Evolutionary conservation across 148 eudicot genomes (phyloP).

Genomic region (Rheum nobile): DNA sequence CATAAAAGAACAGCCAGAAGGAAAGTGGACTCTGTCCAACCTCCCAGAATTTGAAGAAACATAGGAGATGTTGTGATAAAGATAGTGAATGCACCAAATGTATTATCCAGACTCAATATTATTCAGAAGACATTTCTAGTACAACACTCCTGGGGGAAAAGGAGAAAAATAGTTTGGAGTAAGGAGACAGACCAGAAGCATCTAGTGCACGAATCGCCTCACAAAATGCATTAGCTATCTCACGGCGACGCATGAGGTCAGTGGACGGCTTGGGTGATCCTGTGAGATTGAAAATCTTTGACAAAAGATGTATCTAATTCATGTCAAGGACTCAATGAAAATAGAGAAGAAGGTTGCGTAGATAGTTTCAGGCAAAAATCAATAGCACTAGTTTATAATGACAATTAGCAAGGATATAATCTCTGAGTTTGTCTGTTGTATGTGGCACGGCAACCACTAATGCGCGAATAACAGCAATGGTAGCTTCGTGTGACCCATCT

Average conservation of each 20-base stretch:
- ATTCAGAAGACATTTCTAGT: neutral
- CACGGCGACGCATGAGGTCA: conserved; percentile 78
- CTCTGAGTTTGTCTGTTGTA: conserved; percentile 84
- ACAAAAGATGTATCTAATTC: conserved; percentile 53
- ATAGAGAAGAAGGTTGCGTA: neutral
- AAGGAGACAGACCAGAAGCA: conserved; percentile 73
- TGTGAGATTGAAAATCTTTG: conserved; percentile 83
- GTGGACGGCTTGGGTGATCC: conserved; percentile 42
- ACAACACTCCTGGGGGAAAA: neutral
- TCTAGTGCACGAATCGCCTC: conserved; percentile 96
- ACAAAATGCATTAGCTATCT: conserved; percentile 86
- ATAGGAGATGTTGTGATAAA: neutral
- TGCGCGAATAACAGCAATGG: conserved; percentile 83
- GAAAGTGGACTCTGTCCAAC: neutral
- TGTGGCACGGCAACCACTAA: conserved; percentile 90
- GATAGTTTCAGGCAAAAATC: neutral
- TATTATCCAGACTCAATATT: neutral
- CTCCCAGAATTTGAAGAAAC: neutral
- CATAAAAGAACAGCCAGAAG: neutral
- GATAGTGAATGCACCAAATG: neutral
- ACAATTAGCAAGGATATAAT: conserved; percentile 57
- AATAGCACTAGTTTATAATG: neutral
- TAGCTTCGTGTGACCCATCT: conserved; percentile 97
- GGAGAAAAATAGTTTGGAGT: neutral
- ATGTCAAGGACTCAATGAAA: conserved; percentile 39